Evolutionary conservation across 2,329 filamentous ascomycete genomes (phyloP).

Genomic region (Ophiostoma pallidulum): DNA sequence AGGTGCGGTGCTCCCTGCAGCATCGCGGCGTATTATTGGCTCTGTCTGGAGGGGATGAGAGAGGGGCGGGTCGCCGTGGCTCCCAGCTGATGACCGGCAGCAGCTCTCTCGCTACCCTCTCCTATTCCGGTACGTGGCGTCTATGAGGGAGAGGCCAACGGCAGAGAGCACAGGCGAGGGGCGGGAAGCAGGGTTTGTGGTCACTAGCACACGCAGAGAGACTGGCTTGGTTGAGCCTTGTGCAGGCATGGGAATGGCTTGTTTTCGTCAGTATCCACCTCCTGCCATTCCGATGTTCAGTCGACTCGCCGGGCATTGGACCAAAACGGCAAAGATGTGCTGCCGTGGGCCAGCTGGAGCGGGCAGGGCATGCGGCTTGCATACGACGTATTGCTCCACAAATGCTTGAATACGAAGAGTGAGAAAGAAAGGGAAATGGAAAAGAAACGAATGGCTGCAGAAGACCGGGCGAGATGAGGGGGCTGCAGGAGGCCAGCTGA

Average conservation of each 20-base stretch:
- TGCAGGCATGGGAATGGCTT: background rate
- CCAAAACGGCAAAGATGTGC: background rate
- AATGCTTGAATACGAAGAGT: no score
- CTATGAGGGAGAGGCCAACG: no score
- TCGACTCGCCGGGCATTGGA: background rate
- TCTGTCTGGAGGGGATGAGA: background rate
- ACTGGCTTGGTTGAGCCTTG: no score
- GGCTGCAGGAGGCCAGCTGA: background rate
- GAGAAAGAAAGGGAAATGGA: background rate
- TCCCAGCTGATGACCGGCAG: no score
- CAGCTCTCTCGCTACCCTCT: no score
- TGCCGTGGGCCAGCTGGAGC: background rate
- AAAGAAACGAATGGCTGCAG: background rate
- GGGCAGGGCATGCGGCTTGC: background rate
- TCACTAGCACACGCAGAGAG: no score
- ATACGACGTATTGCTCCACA: no score
- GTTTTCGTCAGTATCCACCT: background rate
- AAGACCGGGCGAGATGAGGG: background rate
- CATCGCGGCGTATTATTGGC: background rate
- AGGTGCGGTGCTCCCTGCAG: background rate
- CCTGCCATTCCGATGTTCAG: background rate
- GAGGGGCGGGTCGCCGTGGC: no score
- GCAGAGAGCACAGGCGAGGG: no score
- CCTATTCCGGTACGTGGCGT: no score
- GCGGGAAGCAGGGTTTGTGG: no score